Conservation (phyloP, 2,329 filamentous ascomycete species). For the Curvularia hawaiiensis region DNA sequence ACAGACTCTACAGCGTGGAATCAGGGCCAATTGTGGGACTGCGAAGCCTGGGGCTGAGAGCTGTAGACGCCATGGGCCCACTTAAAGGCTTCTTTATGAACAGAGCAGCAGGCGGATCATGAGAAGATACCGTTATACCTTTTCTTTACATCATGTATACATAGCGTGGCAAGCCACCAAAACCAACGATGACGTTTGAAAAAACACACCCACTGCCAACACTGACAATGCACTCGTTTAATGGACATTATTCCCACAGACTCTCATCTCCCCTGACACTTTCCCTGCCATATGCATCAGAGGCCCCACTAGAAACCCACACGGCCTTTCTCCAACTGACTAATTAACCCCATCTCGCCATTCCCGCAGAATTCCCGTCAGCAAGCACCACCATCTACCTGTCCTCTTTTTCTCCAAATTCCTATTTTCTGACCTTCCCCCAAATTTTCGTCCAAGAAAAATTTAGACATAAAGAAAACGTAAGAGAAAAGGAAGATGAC, state of each 20-base stretch:
- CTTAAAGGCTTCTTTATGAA: slow-evolving; percentile 89
- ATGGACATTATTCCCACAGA: not conserved
- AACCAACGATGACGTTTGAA: not conserved
- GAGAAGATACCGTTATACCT: slow-evolving; percentile 17
- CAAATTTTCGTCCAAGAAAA: too few species aligned
- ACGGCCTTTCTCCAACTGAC: not conserved
- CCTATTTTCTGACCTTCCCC: too few species aligned
- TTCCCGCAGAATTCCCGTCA: not conserved
- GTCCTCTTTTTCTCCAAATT: too few species aligned
- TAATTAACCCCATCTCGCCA: not conserved
- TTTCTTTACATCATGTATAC: slow-evolving; percentile 11
- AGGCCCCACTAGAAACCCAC: slow-evolving; percentile 3
- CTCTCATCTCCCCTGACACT: not conserved
- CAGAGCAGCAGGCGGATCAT: slow-evolving; percentile 54
- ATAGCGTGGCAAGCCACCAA: slow-evolving; percentile 6
- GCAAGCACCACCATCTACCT: not conserved
- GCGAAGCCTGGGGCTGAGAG: slow-evolving; percentile 75
- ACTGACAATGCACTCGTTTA: not conserved
- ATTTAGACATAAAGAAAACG: not conserved
- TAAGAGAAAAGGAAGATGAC: slow-evolving; percentile 24
- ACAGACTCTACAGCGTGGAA: slow-evolving; percentile 86
- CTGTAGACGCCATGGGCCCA: slow-evolving; percentile 74
- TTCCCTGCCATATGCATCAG: not conserved
- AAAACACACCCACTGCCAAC: not conserved
- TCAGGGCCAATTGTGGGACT: slow-evolving; percentile 80